Evolutionary conservation across 176 grass and related monocot species (phyloP).

Genomic region (Bonia amplexicaulis): DNA sequence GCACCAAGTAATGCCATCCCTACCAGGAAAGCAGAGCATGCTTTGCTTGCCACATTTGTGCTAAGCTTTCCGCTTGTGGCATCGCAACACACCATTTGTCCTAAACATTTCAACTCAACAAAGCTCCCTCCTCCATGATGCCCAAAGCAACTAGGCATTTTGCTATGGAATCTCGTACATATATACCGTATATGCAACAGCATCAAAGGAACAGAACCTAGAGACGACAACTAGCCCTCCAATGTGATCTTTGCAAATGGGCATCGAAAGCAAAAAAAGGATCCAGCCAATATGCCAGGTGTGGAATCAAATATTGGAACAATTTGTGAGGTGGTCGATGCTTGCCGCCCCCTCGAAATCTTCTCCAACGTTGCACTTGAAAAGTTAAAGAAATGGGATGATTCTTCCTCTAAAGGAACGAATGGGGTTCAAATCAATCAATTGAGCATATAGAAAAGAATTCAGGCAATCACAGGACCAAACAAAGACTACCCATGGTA

Average conservation of each 20-base stretch:
- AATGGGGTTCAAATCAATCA: slow-evolving; percentile 24
- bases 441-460: slow-evolving; percentile 20
- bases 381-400: background rate
- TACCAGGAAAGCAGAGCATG: slow-evolving; percentile 12
- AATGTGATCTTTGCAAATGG: slow-evolving; percentile 13
- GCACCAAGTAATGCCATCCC: slow-evolving; percentile 26
- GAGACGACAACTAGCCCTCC: slow-evolving; percentile 13
- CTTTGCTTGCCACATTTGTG: slow-evolving; percentile 27
- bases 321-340: slow-evolving; percentile 24
- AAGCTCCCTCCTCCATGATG: background rate
- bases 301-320: slow-evolving; percentile 23
- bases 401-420: slow-evolving; percentile 10
- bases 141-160: slow-evolving; percentile 20
- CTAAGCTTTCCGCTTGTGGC: slow-evolving; percentile 24
- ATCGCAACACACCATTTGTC: slow-evolving; percentile 21
- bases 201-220: slow-evolving; percentile 17
- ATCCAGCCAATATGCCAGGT: background rate
- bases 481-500: background rate
- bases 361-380: slow-evolving; percentile 17
- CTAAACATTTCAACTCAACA: slow-evolving; percentile 24
- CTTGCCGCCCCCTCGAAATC: background rate
- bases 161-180: slow-evolving; percentile 27
- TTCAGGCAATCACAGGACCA: slow-evolving; percentile 5
- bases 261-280: slow-evolving; percentile 4
- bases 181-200: slow-evolving; percentile 33